Base-by-base conservation (phyloP, 2,329 filamentous ascomycete genomes). In the Paracorniculantispora psalliotae region DNA sequence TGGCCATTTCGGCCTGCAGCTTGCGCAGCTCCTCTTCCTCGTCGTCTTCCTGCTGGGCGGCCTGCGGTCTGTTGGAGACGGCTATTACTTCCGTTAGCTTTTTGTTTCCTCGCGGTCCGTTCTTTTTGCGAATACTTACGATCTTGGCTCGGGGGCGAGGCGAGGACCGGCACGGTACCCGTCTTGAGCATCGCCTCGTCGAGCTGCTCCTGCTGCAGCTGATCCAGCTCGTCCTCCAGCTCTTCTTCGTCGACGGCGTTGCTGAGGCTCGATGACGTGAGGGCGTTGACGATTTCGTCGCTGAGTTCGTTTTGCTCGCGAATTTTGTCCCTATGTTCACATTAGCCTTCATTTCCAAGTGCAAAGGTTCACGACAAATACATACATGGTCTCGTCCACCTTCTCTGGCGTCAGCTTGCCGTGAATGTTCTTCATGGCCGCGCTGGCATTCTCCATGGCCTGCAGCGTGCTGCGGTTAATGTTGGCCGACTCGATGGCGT, bases 391-490 rank as follows among this genome's bases (percentile, higher is more conserved):
- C 73, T 91, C 83, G 73, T 97, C 93, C 63, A 99, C 93, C 77
- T 96, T 94, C 68, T 97, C 92, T 63, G 94, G 90, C 51, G 91
- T 96, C 65, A 97, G 85, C 64, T 90, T 90, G 67, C 87, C 88
- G 72, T 97, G 92, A 67, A 99, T 99, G 64, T 88, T 80, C 79
- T 92, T 89, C 92, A 99, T 97, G 37, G 93, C 94, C 62, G 86
- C 79, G 64, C 90, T 87, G 12, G 94, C 93, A 71, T 88, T 88
- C 83, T 96, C 88, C 92, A 99, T 97, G 8, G 92, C 93, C 66
- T 88, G 84, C 64, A 97, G 81, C 13, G 94, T 99, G 80, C 97
- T 92, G 77, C 93, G 88, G 81, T 99, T 99, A 80, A 99, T 97
- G 73, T 97, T 99, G 62, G 94, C 94, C 50, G 92, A 91, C 76